Percentiles rank a stretch among this genome's conserved stretches.
Conservation (phyloP, 2,329 filamentous ascomycete species). For the Botryotinia calthae region DNA sequence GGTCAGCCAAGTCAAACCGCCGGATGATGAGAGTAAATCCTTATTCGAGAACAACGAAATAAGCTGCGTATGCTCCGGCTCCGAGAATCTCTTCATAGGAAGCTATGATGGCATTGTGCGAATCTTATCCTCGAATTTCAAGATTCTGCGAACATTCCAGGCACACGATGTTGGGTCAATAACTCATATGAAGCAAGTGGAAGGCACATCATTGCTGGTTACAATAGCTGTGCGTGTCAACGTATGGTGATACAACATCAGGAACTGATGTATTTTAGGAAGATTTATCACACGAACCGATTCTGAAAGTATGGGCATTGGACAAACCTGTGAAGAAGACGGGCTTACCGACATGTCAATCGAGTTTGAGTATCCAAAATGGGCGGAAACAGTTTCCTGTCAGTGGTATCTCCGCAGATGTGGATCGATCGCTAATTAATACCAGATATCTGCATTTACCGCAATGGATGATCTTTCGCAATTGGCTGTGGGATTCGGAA, state of each 20-base stretch:
- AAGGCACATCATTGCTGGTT: slow-evolving; percentile 80
- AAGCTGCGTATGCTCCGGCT: slow-evolving; percentile 79
- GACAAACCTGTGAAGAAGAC: slow-evolving; percentile 95
- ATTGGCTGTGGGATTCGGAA: slow-evolving; percentile 91
- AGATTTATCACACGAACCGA: slow-evolving; percentile 81
- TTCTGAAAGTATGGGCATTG: slow-evolving; percentile 95
- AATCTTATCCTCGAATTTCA: slow-evolving; percentile 84
- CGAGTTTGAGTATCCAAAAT: slow-evolving; percentile 82
- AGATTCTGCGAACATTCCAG: slow-evolving; percentile 79
- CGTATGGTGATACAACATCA: neutral
- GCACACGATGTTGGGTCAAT: slow-evolving; percentile 78
- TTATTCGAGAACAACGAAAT: slow-evolving; percentile 82
- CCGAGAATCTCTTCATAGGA: slow-evolving; percentile 85
- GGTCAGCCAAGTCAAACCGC: slow-evolving; percentile 75
- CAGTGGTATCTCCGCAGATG: slow-evolving; percentile 35
- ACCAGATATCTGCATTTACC: slow-evolving; percentile 79
- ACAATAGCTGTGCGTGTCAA: slow-evolving; percentile 62
- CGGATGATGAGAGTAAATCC: slow-evolving; percentile 73
- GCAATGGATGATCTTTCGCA: slow-evolving; percentile 86
- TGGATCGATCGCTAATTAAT: neutral
- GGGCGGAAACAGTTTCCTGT: slow-evolving; percentile 91
- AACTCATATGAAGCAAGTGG: slow-evolving; percentile 88
- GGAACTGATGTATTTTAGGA: slow-evolving; percentile 54
- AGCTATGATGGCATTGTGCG: slow-evolving; percentile 82
- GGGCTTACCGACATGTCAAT: slow-evolving; percentile 81